A percentile compares a stretch with the other conserved stretches of the same genome.
Conservation (phyloP, 2,329 filamentous ascomycete species). For the Didymosphaeria variabile region DNA sequence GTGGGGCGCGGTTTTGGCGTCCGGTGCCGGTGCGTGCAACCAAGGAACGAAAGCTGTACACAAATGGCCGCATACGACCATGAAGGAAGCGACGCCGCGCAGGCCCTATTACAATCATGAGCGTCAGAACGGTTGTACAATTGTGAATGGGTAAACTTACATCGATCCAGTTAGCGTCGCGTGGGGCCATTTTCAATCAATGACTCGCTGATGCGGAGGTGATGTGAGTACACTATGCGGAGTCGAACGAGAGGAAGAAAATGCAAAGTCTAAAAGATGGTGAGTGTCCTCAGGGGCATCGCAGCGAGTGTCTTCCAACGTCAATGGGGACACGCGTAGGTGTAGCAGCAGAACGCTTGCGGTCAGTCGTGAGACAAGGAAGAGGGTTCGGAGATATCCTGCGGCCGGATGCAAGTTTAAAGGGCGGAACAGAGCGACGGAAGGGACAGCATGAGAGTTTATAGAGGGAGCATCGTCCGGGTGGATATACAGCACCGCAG, state of each 20-base stretch:
- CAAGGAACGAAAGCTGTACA: conserved; percentile 53
- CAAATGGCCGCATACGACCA: conserved; percentile 54
- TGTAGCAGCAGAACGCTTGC: not conserved
- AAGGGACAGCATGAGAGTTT: conserved; percentile 1
- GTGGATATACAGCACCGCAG: conserved; percentile 3
- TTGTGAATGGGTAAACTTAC: conserved; percentile 33
- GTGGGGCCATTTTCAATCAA: conserved; percentile 40
- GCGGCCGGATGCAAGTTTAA: not conserved
- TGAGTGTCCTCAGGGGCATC: conserved; percentile 3
- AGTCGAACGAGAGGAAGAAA: not conserved
- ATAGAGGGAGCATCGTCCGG: conserved; percentile 11
- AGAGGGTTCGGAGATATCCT: not conserved
- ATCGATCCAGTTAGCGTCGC: conserved; percentile 52
- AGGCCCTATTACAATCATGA: conserved; percentile 45
- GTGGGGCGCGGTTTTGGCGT: conserved; percentile 56
- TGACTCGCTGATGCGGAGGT: not conserved
- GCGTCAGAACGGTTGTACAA: conserved; percentile 34
- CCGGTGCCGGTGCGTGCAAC: conserved; percentile 51
- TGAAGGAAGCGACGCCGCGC: conserved; percentile 53
- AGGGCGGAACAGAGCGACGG: not conserved
- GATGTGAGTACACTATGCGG: not conserved
- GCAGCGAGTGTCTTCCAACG: not conserved
- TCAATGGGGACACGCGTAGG: not conserved
- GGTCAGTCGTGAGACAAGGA: not conserved
- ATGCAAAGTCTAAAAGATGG: not conserved